phyloP scores from a whole-genome alignment of 208 protist genomes.

The Crithidia fasciculata region DNA sequence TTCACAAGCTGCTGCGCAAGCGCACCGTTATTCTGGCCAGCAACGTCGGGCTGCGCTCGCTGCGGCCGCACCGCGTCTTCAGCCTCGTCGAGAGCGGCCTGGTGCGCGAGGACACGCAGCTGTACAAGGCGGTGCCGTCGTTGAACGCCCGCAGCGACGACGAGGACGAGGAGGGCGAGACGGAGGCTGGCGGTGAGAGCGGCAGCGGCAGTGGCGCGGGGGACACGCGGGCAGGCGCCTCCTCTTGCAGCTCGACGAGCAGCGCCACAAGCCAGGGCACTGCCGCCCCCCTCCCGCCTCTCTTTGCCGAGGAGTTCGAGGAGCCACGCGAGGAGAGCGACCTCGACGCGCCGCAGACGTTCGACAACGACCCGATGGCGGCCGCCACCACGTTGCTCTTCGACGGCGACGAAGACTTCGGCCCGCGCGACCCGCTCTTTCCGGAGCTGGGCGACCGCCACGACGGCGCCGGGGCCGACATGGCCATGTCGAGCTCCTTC shows the following conservation, averaged over 20 bases:
- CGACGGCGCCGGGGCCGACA: conserved; percentile 20
- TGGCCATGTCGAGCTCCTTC: conserved; percentile 17
- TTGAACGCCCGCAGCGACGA: conserved; percentile 27
- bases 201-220: not conserved
- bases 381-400: conserved; percentile 29
- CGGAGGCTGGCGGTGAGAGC: conserved; percentile 8
- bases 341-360: conserved; percentile 10
- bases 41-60: conserved; percentile 52
- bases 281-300: conserved; percentile 24
- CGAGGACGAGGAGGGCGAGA: conserved; percentile 10
- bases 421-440: conserved; percentile 12
- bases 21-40: conserved; percentile 84
- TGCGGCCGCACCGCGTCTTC: conserved; percentile 69
- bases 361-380: conserved; percentile 23
- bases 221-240: not conserved
- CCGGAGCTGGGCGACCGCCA: conserved; percentile 15
- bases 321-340: conserved; percentile 42
- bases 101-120: conserved; percentile 55
- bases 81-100: conserved; percentile 50
- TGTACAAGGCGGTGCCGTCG: conserved; percentile 39
- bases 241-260: not conserved
- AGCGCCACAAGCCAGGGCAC: conserved; percentile 12
- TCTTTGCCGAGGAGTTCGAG: conserved; percentile 68
- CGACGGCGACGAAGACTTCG: conserved; percentile 34
- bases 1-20: conserved; percentile 72